These are phyloP conservation scores for Colletotrichum sp. DNA, from an alignment of 2,329 filamentous ascomycete species.

Conservation along the genomic window DNA sequence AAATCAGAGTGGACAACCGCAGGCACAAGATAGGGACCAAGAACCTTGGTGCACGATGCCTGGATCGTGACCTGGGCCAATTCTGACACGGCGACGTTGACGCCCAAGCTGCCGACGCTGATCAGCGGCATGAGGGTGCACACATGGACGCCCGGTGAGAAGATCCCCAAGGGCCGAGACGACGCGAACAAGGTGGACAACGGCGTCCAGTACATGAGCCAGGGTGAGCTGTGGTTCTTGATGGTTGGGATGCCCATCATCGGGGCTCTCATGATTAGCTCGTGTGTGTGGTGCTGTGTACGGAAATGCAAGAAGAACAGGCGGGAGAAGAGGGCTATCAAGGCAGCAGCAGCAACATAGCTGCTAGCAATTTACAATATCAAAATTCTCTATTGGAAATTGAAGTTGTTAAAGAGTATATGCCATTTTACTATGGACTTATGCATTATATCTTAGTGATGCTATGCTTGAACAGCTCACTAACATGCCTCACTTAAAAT, in stretches of 20 bases:
- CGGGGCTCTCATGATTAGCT: background rate
- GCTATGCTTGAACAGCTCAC: background rate
- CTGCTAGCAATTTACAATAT: no score
- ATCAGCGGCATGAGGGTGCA: background rate
- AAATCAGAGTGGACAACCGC: background rate
- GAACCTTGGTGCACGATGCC: background rate
- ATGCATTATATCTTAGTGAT: background rate
- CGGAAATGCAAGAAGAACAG: background rate
- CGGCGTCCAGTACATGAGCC: background rate
- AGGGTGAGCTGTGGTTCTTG: background rate
- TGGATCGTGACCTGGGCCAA: slow-evolving; percentile 2
- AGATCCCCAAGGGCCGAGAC: background rate
- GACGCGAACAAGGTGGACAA: background rate
- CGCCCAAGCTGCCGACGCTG: slow-evolving; percentile 6
- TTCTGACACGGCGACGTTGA: slow-evolving; percentile 3
- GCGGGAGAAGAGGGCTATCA: background rate
- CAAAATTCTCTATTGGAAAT: background rate
- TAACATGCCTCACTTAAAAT: background rate
- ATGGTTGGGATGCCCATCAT: slow-evolving; percentile 11
- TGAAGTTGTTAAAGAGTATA: background rate
- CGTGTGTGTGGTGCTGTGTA: slow-evolving; percentile 15
- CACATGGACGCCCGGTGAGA: slow-evolving; percentile 7
- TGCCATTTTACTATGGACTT: background rate
- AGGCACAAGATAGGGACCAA: background rate
- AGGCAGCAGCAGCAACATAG: no score